Base-by-base conservation (phyloP, 2,329 filamentous ascomycete species). In the Colletotrichum liriopes region DNA sequence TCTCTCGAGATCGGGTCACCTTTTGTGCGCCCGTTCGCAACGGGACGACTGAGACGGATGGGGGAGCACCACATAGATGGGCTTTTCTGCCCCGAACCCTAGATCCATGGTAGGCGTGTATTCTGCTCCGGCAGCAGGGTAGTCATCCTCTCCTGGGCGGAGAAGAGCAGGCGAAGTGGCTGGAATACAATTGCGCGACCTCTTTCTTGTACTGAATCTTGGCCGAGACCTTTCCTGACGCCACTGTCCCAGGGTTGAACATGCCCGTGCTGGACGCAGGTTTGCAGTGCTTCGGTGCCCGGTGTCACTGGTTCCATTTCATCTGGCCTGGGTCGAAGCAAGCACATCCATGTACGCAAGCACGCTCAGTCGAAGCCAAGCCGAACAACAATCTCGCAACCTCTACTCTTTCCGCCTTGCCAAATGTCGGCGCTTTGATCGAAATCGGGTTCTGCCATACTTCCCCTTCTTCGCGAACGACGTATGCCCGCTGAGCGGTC, bases 21-120 rank as follows among this genome's bases (percentile, higher is more conserved):
- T 67, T 41, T 29, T 32, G 41, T 63, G 59, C 47, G 55, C 41
- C 37, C 39, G n/a, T 52, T 39, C 29, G 69, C 65, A 52, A 64
- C 37, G 52, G 51, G 35, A 51, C 29, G n/a, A 18, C 32, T 2
- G 47, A 63, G 47, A 39, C 60, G 18, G 56, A 45, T 55, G 32
- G 35, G 23, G 49, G 63, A 20, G 41, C 47, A 51, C 51, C 45
- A 66, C 29, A 47, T 60, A 67, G 29, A 70, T 60, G 47, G 47
- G 37, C 35, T 59, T 52, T 60, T 39, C 52, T 49, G 58, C 54
- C 51, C 43, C 39, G 58, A 52, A 26, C 35, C 49, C 65, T 69
- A 52, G 52, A 54, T 49, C 29, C 58, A 20, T 55, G 58, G 29
- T 11, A 47, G 61, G 23, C 20, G 6, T n/a, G 20, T 47, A 51